Percentiles rank a stretch among this genome's conserved stretches.
Evolutionary conservation across 139 green algal species (phyloP).

Genomic region (Asterochloris sp.): DNA sequence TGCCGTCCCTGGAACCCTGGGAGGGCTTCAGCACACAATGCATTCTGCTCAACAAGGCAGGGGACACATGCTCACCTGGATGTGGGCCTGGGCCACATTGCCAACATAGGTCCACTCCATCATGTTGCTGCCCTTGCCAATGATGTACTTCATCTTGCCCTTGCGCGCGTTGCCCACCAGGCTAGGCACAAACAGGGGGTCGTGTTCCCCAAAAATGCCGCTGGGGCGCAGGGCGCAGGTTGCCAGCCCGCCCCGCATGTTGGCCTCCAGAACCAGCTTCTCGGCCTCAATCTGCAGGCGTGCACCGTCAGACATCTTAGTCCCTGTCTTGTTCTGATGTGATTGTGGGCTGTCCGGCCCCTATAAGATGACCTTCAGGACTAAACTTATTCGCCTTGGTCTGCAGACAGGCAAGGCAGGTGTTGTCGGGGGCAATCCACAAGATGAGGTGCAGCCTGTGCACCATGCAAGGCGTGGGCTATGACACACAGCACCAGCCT

Average conservation of each 20-base stretch:
- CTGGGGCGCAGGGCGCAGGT: slow-evolving; percentile 73
- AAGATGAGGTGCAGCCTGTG: too few species aligned
- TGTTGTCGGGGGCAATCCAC: too few species aligned
- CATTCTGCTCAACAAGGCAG: background rate
- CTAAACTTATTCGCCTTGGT: too few species aligned
- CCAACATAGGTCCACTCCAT: slow-evolving; percentile 91
- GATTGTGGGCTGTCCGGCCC: too few species aligned
- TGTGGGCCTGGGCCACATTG: slow-evolving; percentile 79
- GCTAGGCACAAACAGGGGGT: slow-evolving; percentile 78
- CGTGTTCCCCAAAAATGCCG: slow-evolving; percentile 87
- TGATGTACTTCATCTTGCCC: slow-evolving; percentile 93
- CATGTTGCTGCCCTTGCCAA: slow-evolving; percentile 75
- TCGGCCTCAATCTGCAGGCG: slow-evolving; percentile 50
- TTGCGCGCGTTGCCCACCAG: slow-evolving; percentile 38
- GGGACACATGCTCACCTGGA: slow-evolving; percentile 32
- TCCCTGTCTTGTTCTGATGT: too few species aligned
- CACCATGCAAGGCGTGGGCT: too few species aligned
- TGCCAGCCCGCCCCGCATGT: slow-evolving; percentile 42
- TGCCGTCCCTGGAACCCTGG: too few species aligned
- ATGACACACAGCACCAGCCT: too few species aligned
- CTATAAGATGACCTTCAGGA: too few species aligned
- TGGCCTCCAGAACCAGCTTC: slow-evolving; percentile 71
- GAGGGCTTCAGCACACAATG: background rate
- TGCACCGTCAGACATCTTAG: too few species aligned
- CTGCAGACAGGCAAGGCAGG: too few species aligned